These are phyloP conservation scores for sunflower (Helianthus annuus) DNA, from an alignment of 129 eudicot genomes.

Conservation along the genomic window HanXRQr2.0-SUNRISE NC_035444.2:116126301-116126800, in stretches of 20 bases:
- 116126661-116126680: conserved; percentile 54
- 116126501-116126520: conserved; percentile 29
- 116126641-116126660: conserved; percentile 55
- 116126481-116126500: conserved; percentile 33
- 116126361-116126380: conserved; percentile 19
- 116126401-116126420: conserved; percentile 68
- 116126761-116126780: conserved; percentile 41
- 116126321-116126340: conserved; percentile 12
- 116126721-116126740: conserved; percentile 61
- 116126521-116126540: conserved; percentile 32
- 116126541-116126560: too few species aligned
- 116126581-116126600: conserved; percentile 72
- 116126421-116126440: conserved; percentile 51
- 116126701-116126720: conserved; percentile 51
- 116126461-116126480: conserved; percentile 33
- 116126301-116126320: conserved; percentile 72
- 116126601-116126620: conserved; percentile 56
- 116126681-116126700: conserved; percentile 39
- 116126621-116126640: conserved; percentile 79
- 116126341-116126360: background rate
- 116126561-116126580: conserved; percentile 63
- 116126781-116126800: conserved; percentile 42
- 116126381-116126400: conserved; percentile 79
- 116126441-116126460: conserved; percentile 52
- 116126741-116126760: conserved; percentile 75